phyloP scores from a whole-genome alignment of 192 early-diverging fungal species.

The Polychytrium aggregatum region DNA sequence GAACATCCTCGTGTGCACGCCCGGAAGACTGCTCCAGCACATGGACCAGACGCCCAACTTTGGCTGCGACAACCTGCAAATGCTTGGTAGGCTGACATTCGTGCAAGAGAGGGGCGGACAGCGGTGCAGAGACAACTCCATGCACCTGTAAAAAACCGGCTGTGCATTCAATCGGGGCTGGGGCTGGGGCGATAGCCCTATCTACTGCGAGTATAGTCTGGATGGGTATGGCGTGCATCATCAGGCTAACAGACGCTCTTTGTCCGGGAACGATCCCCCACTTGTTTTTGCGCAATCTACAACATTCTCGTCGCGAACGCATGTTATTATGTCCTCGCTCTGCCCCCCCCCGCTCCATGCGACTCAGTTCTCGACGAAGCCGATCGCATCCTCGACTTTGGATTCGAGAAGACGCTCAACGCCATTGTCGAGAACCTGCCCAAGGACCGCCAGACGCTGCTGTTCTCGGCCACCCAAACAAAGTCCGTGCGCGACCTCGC shows the following conservation, averaged over 20 bases:
- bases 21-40: slow-evolving; percentile 88
- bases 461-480: slow-evolving; percentile 98
- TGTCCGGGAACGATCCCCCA: too few species aligned
- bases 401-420: slow-evolving; percentile 85
- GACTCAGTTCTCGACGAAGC: slow-evolving; percentile 89
- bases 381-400: slow-evolving; percentile 90
- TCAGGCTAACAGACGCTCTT: too few species aligned
- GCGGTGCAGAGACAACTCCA: too few species aligned
- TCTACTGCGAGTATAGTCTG: too few species aligned
- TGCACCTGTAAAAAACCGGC: too few species aligned
- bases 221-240: too few species aligned
- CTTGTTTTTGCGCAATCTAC: too few species aligned
- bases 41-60: slow-evolving; percentile 90
- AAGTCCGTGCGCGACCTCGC: slow-evolving; percentile 92
- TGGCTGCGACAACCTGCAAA: slow-evolving; percentile 68
- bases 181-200: too few species aligned
- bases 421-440: slow-evolving; percentile 83
- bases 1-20: slow-evolving; percentile 92
- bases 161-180: too few species aligned
- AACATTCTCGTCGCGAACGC: too few species aligned
- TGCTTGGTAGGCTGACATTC: slow-evolving; percentile 56
- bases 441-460: slow-evolving; percentile 72
- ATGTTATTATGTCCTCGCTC: too few species aligned
- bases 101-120: too few species aligned
- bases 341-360: background rate